phyloP scores from a whole-genome alignment of 1,284 basidiomycete species.

The Puccinia polysora region DNA sequence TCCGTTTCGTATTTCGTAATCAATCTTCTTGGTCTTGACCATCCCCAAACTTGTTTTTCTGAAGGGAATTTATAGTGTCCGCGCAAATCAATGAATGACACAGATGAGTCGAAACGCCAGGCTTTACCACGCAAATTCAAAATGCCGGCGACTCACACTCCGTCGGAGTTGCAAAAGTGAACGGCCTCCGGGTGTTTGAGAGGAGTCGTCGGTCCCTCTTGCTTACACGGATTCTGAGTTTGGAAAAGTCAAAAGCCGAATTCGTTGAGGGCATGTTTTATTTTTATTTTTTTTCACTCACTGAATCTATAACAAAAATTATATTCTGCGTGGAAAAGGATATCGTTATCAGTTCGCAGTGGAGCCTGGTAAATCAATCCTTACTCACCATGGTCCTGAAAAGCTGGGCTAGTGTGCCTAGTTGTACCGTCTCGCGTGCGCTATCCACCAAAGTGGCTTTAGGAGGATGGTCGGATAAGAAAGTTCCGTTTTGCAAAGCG shows the following conservation, averaged over 20 bases:
- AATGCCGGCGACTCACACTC: background rate
- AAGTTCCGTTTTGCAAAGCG: conserved; percentile 20
- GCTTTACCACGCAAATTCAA: background rate
- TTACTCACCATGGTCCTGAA: conserved; percentile 5
- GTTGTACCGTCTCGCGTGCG: conserved; percentile 3
- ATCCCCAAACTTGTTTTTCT: conserved; percentile 18
- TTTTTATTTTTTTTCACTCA: background rate
- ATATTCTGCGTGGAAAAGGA: conserved; percentile 6
- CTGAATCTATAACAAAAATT: conserved; percentile 21
- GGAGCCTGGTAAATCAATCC: background rate
- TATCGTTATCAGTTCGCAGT: background rate
- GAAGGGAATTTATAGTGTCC: too few relatives aligned
- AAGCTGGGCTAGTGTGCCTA: conserved; percentile 5
- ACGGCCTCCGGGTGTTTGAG: conserved; percentile 24
- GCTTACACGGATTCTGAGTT: conserved; percentile 9
- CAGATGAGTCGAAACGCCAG: background rate
- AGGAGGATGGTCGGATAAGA: conserved; percentile 11
- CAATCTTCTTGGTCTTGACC: conserved; percentile 1
- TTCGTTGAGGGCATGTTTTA: background rate
- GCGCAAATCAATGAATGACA: background rate
- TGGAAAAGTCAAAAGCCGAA: background rate
- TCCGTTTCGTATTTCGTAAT: conserved; percentile 28
- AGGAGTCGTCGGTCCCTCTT: conserved; percentile 25
- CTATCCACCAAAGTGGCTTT: conserved; percentile 3
- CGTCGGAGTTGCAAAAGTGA: conserved; percentile 18